Base-by-base conservation (phyloP, 2,329 filamentous ascomycete genomes). In the Calonectria hongkongensis region DNA sequence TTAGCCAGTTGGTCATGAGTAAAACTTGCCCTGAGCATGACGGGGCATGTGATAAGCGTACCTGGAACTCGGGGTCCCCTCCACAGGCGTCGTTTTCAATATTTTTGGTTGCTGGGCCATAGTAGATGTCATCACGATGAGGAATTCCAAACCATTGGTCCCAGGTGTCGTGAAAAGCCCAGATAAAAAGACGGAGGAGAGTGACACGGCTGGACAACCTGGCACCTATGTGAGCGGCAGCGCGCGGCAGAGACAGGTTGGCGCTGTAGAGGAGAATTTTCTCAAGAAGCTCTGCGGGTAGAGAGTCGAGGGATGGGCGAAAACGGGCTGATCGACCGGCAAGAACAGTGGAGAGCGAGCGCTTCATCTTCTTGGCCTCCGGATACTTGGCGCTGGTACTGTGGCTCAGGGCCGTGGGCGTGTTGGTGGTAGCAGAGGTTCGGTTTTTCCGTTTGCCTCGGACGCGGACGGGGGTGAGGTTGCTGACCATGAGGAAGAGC, bases 251-350 rank as follows among this genome's bases (percentile, higher is more conserved):
- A 64, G 86, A 83, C 58, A 88, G 73, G 74, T 89, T 90, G 73
- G 82, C 79, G 62, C 88, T 90, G 66, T 87, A 81, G 74, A 88
- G 80, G 68, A 90, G 86, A 60, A 92, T 89, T 39, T 74, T 83
- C 77, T 91, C 88, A 15, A 91, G 84, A 28, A 91, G 82, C 79
- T 91, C 90, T 8, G 86, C 78, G 0, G 90, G 90, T 10, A 91
- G 81, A 36, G 77, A 77, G 63, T 85, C 80, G 27, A 85, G 76
- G 13, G 56, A 78, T 4, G 76, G 66, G 18, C 80, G 79, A 30
- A 68, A 75, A 27, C 80, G 80, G 15, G 74, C 68, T 16, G 78
- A 69, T 51, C 81, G 80, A 10, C 75, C 71, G 27, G 81, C 78
- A 25, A 83, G 74, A 50, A 84, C 81, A n/a, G 77, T 75, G 12